These are phyloP conservation scores for Ophiostoma pallidulum DNA, from an alignment of 2,329 filamentous ascomycete species.

Conservation along the genomic window DNA sequence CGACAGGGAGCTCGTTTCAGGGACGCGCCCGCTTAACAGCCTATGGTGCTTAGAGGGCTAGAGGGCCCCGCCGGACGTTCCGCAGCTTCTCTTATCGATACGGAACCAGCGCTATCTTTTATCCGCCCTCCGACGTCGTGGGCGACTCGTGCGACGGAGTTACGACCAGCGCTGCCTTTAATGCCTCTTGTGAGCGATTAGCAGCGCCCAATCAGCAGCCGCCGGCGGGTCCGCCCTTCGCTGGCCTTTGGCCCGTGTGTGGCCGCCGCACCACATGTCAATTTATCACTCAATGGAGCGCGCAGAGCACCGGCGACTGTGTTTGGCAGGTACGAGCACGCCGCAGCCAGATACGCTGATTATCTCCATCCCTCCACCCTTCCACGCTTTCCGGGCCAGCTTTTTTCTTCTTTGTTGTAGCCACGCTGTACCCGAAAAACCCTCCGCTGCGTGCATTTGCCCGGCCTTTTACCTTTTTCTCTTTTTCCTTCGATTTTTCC, in stretches of 20 bases:
- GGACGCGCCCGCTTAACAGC: too few relatives aligned
- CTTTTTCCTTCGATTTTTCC: not conserved
- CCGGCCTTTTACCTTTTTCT: not conserved
- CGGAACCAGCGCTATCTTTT: constrained; percentile 8
- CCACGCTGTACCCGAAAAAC: constrained; percentile 3
- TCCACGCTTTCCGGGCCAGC: constrained; percentile 10
- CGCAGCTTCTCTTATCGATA: constrained; percentile 13
- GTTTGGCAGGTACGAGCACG: not conserved
- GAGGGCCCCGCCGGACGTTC: too few relatives aligned
- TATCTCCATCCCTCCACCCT: constrained; percentile 8
- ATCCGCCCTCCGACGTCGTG: constrained; percentile 10
- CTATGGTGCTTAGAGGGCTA: too few relatives aligned
- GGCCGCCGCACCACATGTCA: constrained; percentile 13
- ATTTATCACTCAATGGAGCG: constrained; percentile 15
- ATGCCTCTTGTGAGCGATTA: not conserved
- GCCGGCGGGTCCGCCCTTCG: not conserved
- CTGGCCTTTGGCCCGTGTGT: constrained; percentile 6
- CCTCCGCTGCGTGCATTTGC: too few relatives aligned
- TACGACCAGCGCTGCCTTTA: constrained; percentile 10
- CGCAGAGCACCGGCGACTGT: not conserved
- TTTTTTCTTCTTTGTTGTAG: constrained; percentile 1
- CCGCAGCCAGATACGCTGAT: too few relatives aligned
- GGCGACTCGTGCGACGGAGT: constrained; percentile 17
- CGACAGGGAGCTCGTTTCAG: too few relatives aligned
- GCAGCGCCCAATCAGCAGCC: constrained; percentile 6